phyloP scores from a whole-genome alignment of 2,329 filamentous ascomycete species.

The Coniochaeta prunicola region DNA sequence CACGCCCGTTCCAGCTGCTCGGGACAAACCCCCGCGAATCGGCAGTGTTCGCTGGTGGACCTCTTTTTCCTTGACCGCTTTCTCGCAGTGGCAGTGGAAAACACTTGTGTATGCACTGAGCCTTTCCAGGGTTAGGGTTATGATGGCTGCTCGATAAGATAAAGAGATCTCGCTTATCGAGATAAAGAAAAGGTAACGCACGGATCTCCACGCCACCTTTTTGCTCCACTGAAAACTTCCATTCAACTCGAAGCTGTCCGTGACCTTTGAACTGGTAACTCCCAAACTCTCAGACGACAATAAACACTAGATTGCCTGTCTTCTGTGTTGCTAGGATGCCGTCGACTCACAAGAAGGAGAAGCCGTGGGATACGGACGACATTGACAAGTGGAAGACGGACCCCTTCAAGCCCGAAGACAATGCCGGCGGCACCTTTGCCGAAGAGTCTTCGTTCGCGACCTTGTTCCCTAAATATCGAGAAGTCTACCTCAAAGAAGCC shows the following conservation, averaged over 20 bases:
- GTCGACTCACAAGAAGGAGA: constrained; percentile 81
- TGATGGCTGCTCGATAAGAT: background rate
- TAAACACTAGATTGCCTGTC: background rate
- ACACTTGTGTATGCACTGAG: background rate
- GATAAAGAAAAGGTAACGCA: background rate
- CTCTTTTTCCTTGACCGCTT: background rate
- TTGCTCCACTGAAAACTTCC: background rate
- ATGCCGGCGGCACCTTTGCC: constrained; percentile 74
- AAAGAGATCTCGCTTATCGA: background rate
- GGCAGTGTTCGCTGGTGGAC: background rate
- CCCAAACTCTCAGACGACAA: background rate
- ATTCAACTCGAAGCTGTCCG: background rate
- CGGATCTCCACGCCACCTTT: background rate
- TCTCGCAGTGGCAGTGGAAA: background rate
- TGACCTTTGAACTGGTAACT: background rate
- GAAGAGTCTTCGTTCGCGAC: constrained; percentile 88
- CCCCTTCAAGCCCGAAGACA: constrained; percentile 78
- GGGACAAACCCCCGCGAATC: background rate
- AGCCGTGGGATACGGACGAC: constrained; percentile 94
- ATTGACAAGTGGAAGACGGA: constrained; percentile 97
- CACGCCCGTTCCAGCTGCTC: background rate
- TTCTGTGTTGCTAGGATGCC: constrained; percentile 51
- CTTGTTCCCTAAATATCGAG: constrained; percentile 93
- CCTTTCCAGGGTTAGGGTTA: background rate
- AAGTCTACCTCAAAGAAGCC: constrained; percentile 84